phyloP scores from a whole-genome alignment of 2,329 filamentous ascomycete genomes.

The Aspergillus sp. region DNA sequence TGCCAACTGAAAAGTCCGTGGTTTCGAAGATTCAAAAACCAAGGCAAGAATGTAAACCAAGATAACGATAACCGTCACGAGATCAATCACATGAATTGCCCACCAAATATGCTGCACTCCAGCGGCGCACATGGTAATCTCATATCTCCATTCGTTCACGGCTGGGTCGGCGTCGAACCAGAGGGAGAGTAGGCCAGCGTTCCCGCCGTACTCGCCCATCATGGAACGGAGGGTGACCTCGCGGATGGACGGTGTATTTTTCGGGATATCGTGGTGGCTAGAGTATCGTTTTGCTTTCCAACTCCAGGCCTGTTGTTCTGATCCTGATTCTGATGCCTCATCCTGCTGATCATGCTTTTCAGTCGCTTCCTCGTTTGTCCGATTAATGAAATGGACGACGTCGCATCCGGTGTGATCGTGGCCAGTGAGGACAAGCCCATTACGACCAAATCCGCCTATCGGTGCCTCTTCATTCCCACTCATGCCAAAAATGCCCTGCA shows the following conservation, averaged over 20 bases:
- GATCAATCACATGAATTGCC: conserved; percentile 70
- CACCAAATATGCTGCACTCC: conserved; percentile 94
- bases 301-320: conserved; percentile 14
- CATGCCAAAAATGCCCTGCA: conserved; percentile 79
- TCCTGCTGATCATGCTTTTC: neutral
- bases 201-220: conserved; percentile 96
- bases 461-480: conserved; percentile 55
- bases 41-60: conserved; percentile 9
- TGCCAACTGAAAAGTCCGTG: neutral
- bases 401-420: conserved; percentile 96
- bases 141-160: conserved; percentile 69
- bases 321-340: neutral
- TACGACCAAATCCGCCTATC: conserved; percentile 58
- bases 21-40: conserved; percentile 1
- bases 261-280: conserved; percentile 1
- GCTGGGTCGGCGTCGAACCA: conserved; percentile 68
- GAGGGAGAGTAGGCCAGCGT: conserved; percentile 76
- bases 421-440: conserved; percentile 77
- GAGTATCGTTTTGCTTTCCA: conserved; percentile 33
- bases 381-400: conserved; percentile 73
- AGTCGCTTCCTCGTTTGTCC: conserved; percentile 31
- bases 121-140: conserved; percentile 69
- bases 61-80: conserved; percentile 40
- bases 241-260: conserved; percentile 48
- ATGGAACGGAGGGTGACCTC: conserved; percentile 94